Conservation (phyloP, 2,329 filamentous ascomycete genomes). For the Aspergillus piperis region DNA sequence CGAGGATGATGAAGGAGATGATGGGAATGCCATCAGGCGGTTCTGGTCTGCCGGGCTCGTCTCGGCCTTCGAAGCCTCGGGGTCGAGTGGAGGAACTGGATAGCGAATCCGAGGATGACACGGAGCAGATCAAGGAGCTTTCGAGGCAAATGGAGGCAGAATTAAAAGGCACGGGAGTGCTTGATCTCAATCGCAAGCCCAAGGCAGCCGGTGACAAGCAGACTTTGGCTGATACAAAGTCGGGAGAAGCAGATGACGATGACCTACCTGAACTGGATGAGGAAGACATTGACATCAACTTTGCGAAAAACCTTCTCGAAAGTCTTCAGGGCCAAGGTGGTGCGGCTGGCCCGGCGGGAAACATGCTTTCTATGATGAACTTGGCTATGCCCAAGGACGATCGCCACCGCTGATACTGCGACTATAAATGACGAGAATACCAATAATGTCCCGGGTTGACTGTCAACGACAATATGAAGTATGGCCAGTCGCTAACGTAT, state of each 20-base stretch:
- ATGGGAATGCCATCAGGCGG: constrained; percentile 67
- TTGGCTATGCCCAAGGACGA: constrained; percentile 79
- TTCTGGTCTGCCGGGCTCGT: constrained; percentile 25
- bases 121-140: constrained; percentile 55
- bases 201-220: constrained; percentile 20
- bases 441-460: neutral
- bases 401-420: constrained; percentile 23
- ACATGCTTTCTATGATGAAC: constrained; percentile 84
- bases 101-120: constrained; percentile 56
- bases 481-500: too few relatives aligned
- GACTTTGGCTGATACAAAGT: constrained; percentile 33
- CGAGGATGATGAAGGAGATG: constrained; percentile 87
- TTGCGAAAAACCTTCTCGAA: constrained; percentile 87
- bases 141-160: constrained; percentile 51
- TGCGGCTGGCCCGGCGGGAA: constrained; percentile 80
- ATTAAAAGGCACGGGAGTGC: constrained; percentile 48
- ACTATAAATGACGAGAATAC: neutral
- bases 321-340: constrained; percentile 90
- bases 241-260: constrained; percentile 23
- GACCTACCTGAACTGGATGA: constrained; percentile 45
- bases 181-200: constrained; percentile 40
- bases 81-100: constrained; percentile 51
- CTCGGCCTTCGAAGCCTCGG: constrained; percentile 24
- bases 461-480: neutral
- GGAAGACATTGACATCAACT: constrained; percentile 78